These are phyloP conservation scores for Francoa sonchifolia DNA, from an alignment of 441 rosid genomes.

Conservation along the genomic window DNA sequence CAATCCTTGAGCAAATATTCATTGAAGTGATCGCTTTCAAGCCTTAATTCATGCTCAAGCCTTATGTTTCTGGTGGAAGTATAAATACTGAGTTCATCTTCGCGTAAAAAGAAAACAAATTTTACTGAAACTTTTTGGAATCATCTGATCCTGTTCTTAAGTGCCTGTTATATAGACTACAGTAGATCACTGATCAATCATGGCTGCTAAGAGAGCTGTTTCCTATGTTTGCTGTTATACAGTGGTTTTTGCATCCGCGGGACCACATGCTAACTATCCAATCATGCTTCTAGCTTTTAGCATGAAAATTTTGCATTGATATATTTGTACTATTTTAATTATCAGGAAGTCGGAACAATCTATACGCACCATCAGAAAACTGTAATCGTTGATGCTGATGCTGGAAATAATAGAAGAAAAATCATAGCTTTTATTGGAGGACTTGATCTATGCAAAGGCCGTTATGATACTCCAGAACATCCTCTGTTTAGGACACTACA, in stretches of 20 bases:
- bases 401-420: constrained; percentile 60
- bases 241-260: no score
- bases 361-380: constrained; percentile 97
- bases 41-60: no score
- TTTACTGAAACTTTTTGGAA: neutral
- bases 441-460: constrained; percentile 92
- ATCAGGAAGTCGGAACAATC: constrained; percentile 87
- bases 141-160: neutral
- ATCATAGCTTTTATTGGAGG: constrained; percentile 93
- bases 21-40: no score
- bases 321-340: neutral
- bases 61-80: no score
- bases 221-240: no score
- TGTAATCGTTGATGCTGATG: constrained; percentile 90
- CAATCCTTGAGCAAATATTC: no score
- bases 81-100: neutral
- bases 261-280: no score
- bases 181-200: no score
- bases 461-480: constrained; percentile 89
- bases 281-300: neutral
- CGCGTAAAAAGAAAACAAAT: neutral
- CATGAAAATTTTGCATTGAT: neutral
- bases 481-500: constrained; percentile 58
- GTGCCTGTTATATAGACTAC: neutral
- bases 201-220: no score